phyloP scores from a whole-genome alignment of 768 basidiomycete genomes.

The Amanita pallidorosea region DNA sequence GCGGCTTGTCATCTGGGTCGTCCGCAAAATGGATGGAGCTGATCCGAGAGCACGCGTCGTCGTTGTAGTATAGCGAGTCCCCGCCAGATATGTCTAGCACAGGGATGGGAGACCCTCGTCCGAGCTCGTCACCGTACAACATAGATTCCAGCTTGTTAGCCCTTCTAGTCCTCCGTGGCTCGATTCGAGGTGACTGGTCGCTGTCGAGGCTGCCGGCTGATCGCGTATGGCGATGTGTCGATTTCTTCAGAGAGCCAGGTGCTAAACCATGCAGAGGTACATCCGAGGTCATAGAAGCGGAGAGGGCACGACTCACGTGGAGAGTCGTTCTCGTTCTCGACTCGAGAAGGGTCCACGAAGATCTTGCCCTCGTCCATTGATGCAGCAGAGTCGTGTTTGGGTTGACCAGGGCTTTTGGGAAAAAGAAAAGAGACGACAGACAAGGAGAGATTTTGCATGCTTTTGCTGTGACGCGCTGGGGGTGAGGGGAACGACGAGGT shows the following conservation, averaged over 20 bases:
- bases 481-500: not conserved
- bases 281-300: not conserved
- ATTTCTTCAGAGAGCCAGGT: not conserved
- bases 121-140: not conserved
- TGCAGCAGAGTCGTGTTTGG: not conserved
- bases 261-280: not conserved
- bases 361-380: not conserved
- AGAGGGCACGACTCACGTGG: not conserved
- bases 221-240: not conserved
- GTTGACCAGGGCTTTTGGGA: not conserved
- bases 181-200: not conserved
- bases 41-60: not conserved
- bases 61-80: not conserved
- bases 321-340: not conserved
- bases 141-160: not conserved
- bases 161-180: not conserved
- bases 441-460: not conserved
- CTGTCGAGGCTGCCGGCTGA: not conserved
- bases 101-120: not conserved
- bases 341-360: not conserved
- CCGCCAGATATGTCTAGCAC: not conserved
- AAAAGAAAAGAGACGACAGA: slow-evolving; percentile 1
- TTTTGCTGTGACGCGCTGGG: not conserved
- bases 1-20: slow-evolving; percentile 3
- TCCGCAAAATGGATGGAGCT: slow-evolving; percentile 2